Evolutionary conservation across 257 asterid genomes (phyloP).

Genomic region (Solanum verrucosum): DNA sequence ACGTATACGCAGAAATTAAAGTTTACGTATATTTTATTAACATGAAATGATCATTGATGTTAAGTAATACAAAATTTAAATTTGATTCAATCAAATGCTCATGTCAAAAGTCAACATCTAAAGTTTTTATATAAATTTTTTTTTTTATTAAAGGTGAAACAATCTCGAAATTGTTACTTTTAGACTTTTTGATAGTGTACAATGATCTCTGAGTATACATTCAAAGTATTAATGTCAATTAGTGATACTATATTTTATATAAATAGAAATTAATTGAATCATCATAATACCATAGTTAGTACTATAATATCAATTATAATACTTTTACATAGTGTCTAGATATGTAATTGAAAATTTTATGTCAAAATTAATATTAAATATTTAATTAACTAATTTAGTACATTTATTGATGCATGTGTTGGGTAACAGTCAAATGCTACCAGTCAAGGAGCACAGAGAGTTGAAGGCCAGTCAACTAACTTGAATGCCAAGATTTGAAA

Average conservation of each 20-base stretch:
- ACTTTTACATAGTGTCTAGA: background rate
- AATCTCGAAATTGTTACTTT: background rate
- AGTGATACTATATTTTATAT: too few relatives aligned
- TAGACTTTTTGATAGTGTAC: background rate
- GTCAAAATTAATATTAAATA: background rate
- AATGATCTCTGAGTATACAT: background rate
- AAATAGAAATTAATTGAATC: too few relatives aligned
- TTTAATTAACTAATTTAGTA: background rate
- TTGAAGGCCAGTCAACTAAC: constrained; percentile 9
- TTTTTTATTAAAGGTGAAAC: background rate
- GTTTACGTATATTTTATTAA: too few relatives aligned
- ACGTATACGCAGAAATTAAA: too few relatives aligned
- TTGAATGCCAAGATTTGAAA: constrained; percentile 18
- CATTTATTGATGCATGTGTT: background rate
- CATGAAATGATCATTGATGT: background rate
- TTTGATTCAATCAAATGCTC: background rate
- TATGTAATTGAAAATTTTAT: background rate
- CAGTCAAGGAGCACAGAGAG: background rate
- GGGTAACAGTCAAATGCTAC: background rate
- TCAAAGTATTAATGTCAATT: background rate
- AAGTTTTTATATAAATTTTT: background rate
- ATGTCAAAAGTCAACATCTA: background rate
- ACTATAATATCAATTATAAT: too few relatives aligned
- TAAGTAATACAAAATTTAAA: background rate
- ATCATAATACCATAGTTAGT: too few relatives aligned